Conservation (phyloP, 768 basidiomycete species). For the Phaffia australis region DNA sequence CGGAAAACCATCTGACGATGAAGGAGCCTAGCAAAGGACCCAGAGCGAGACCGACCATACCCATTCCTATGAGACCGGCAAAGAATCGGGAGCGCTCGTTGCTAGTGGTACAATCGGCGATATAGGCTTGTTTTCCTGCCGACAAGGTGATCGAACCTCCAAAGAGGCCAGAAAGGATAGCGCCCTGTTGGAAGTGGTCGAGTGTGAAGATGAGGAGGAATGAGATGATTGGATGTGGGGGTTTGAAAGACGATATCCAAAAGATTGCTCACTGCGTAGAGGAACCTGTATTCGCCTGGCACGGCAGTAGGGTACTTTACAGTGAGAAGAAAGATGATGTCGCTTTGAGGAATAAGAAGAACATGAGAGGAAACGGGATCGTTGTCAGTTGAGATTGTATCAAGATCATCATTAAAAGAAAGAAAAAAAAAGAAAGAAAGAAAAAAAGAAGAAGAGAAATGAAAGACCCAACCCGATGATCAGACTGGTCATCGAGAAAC, state of each 20-base stretch:
- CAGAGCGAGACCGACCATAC: slow-evolving; percentile 58
- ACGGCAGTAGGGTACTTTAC: slow-evolving; percentile 53
- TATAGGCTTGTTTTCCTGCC: slow-evolving; percentile 39
- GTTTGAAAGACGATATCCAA: slow-evolving; percentile 2
- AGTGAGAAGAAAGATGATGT: slow-evolving; percentile 66
- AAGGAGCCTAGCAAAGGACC: slow-evolving; percentile 65
- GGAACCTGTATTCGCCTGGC: slow-evolving; percentile 52
- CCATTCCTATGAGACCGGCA: slow-evolving; percentile 65
- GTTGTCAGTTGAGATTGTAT: too few relatives aligned
- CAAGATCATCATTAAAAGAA: not conserved
- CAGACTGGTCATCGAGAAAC: slow-evolving; percentile 55
- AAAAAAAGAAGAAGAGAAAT: too few relatives aligned
- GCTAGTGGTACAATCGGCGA: slow-evolving; percentile 67
- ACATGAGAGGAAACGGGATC: too few relatives aligned
- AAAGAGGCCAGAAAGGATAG: too few relatives aligned
- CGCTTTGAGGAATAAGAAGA: slow-evolving; percentile 43
- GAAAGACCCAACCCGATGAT: slow-evolving; percentile 56
- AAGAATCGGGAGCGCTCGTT: slow-evolving; percentile 61
- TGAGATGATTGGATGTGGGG: slow-evolving; percentile 15
- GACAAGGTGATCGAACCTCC: not conserved
- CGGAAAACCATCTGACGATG: slow-evolving; percentile 48
- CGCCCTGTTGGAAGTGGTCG: too few relatives aligned
- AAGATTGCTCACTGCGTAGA: slow-evolving; percentile 33
- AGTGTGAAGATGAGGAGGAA: too few relatives aligned
- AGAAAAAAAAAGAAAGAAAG: too few relatives aligned